Conservation (phyloP, 2,329 filamentous ascomycete species). For the Basipetospora chlamydospora region DNA sequence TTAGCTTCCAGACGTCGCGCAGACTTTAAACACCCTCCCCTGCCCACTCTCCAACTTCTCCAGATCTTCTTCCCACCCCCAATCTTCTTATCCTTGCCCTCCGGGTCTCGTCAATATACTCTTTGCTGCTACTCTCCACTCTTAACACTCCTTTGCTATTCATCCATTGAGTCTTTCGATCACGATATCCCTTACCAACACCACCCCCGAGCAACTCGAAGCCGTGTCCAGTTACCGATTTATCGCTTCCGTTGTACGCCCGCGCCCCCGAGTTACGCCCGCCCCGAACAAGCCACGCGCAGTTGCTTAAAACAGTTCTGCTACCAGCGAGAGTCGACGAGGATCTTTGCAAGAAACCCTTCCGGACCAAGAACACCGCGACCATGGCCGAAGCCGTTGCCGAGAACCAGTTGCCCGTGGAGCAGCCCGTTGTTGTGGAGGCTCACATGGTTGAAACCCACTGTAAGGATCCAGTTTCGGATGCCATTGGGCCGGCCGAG, state of each 20-base stretch:
- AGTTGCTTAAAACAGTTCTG: too few relatives aligned
- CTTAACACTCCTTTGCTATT: not conserved
- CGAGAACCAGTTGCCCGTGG: not conserved
- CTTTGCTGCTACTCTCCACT: too few relatives aligned
- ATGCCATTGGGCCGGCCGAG: not conserved
- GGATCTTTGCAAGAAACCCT: too few relatives aligned
- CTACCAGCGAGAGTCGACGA: not conserved
- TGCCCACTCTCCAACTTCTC: constrained; percentile 2
- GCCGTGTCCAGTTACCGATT: too few relatives aligned
- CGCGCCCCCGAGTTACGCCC: too few relatives aligned
- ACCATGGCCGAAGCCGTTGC: constrained; percentile 1
- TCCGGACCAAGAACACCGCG: not conserved
- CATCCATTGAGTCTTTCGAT: not conserved
- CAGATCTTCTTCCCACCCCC: constrained; percentile 1
- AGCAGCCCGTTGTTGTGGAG: constrained; percentile 48
- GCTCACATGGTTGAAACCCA: constrained; percentile 65
- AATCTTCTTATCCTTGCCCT: constrained; percentile 7
- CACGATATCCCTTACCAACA: too few relatives aligned
- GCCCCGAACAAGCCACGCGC: too few relatives aligned
- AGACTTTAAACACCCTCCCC: constrained; percentile 4
- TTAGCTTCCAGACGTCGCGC: not conserved
- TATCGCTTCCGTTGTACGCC: too few relatives aligned
- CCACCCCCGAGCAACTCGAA: too few relatives aligned
- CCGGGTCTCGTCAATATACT: not conserved
- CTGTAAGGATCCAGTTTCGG: constrained; percentile 30